Evolutionary conservation across 805 yeast genomes (phyloP), one percentile per base, ranked within the genome.

Genomic region (Komagataella ulmi): DNA sequence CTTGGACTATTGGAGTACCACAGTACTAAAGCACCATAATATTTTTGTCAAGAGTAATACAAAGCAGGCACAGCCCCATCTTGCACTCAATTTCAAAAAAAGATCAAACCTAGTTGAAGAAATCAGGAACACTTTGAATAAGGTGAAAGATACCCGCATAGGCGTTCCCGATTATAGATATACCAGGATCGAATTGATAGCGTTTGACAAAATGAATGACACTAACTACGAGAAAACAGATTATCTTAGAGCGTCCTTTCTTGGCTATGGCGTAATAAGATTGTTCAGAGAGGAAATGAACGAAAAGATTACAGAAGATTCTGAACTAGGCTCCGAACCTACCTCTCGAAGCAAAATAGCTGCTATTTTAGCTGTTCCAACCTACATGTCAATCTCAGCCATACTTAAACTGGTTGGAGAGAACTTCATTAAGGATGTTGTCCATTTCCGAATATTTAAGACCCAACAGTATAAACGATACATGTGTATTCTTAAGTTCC

Each of bases 301-400:
- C 7, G 65, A 62, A 3, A 57, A 54, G 18, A 48, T 47, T 36
- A 45, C 47, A 21, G 47, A 45, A 17, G 23, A n/a, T 6, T 17
- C 24, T 3, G 19, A 17, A 3, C 17, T 19, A 1, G 14, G 44
- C 5, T 8, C 44, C 12, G 65, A 63, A 18, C 63, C 64, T 6
- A 64, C 67, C 3, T 80, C 80, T 0, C 84, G 81, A 60, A 80
- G 76, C 43, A 77, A 88, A 1, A 83, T 85, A 67, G 78, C 87
- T 3, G 81, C 91, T 1, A 85, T 88, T 17, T 65, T 88, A n/a
- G 89, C 95, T 0, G 82, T 89, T 0, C 97, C 97, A 0, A 80
- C 85, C 8, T 90, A 89, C 62, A 83, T 89, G 64, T 82, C 95
- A 0, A 86, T 91, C 0, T 83, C 88, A 21, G 97, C 89, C 59